Conservation (phyloP, 495 filamentous ascomycete species). For the Neurospora sp. region DNA sequence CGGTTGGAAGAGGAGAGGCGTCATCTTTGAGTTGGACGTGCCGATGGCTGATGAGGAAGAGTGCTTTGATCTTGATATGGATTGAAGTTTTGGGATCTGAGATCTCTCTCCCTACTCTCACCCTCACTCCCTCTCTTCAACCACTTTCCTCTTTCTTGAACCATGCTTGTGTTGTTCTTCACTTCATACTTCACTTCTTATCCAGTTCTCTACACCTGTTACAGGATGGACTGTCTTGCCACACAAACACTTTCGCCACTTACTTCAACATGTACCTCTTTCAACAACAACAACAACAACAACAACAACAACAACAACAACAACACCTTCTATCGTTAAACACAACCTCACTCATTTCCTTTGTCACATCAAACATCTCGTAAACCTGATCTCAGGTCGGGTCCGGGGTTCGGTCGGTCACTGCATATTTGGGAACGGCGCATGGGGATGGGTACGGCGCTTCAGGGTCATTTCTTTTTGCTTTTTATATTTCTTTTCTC, state of each 20-base stretch:
- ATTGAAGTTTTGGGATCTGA: slow-evolving; percentile 1
- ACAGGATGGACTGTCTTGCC: background rate
- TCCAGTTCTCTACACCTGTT: background rate
- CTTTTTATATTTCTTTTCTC: background rate
- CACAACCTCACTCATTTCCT: background rate
- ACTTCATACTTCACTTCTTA: background rate
- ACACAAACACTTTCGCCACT: background rate
- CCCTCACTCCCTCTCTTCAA: background rate
- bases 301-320: background rate
- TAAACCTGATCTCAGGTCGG: background rate
- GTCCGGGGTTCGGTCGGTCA: background rate
- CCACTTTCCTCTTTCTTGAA: background rate
- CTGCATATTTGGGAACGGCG: background rate
- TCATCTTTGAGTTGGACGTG: slow-evolving; percentile 32
- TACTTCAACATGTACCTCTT: background rate
- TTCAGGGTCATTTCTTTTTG: background rate
- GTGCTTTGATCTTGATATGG: slow-evolving; percentile 16
- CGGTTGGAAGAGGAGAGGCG: slow-evolving; percentile 39
- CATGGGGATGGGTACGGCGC: background rate
- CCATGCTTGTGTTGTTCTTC: background rate
- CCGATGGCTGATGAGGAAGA: slow-evolving; percentile 18
- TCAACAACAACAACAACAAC: background rate
- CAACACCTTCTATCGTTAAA: background rate
- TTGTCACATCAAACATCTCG: background rate
- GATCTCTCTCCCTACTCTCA: background rate